Conservation (phyloP, 2,329 filamentous ascomycete genomes). For the Elsinoe perseae region DNA sequence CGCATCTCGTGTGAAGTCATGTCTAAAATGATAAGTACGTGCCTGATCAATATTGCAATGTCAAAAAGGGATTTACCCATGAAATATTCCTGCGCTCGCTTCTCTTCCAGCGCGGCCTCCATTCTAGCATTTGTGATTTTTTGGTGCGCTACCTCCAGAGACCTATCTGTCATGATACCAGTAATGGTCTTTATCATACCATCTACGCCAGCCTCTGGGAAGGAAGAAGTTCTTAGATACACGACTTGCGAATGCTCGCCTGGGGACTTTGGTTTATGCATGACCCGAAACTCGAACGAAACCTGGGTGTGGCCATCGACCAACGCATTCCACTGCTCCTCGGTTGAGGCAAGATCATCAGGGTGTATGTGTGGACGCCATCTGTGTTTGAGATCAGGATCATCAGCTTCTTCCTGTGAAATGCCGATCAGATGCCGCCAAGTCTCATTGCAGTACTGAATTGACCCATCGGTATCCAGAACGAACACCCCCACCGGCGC, state of each 20-base stretch:
- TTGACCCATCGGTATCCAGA: conserved; percentile 18
- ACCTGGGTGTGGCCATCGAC: not conserved
- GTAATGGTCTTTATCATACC: conserved; percentile 34
- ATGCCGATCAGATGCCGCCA: conserved; percentile 20
- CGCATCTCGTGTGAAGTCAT: conserved; percentile 33
- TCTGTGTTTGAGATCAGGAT: conserved; percentile 14
- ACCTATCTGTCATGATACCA: conserved; percentile 39
- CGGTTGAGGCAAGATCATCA: conserved; percentile 18
- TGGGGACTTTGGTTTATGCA: conserved; percentile 14
- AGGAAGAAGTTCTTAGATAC: conserved; percentile 21
- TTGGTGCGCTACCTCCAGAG: conserved; percentile 38
- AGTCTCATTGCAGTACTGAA: conserved; percentile 22
- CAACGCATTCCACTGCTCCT: conserved; percentile 17
- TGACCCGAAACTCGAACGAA: conserved; percentile 19
- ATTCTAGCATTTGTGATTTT: conserved; percentile 28
- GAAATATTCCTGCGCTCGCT: conserved; percentile 31
- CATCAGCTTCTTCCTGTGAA: not conserved
- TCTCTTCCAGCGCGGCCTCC: conserved; percentile 31
- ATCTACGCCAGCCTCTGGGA: conserved; percentile 25
- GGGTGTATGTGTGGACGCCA: conserved; percentile 20
- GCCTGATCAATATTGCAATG: no score
- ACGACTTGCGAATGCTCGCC: conserved; percentile 16
- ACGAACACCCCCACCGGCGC: conserved; percentile 19
- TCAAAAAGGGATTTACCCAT: conserved; percentile 23
- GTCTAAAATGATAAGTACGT: no score